Percentiles rank a stretch among this genome's conserved stretches.
These are phyloP conservation scores for Gastrodia elata DNA, from an alignment of 106 monocot genomes.

Conservation along the genomic window DNA sequence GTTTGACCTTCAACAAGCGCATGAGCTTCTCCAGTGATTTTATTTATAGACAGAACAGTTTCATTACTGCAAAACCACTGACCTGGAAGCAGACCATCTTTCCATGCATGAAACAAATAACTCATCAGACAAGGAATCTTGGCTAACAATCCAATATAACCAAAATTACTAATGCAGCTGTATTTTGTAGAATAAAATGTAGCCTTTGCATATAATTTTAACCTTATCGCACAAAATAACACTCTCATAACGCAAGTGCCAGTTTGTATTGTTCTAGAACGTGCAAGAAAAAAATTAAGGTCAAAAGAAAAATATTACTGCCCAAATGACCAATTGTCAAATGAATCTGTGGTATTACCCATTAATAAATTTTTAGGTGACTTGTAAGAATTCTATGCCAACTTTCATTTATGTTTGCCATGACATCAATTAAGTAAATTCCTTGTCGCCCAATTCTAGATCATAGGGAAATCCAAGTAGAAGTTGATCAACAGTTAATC, in stretches of 20 bases:
- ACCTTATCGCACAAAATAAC: background rate
- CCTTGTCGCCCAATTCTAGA: too few species aligned
- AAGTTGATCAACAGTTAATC: too few species aligned
- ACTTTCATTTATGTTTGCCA: too few species aligned
- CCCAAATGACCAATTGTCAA: too few species aligned
- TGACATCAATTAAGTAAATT: too few species aligned
- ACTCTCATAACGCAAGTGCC: background rate
- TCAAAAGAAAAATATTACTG: background rate
- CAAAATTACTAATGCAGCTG: background rate
- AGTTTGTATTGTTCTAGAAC: background rate
- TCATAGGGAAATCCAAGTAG: too few species aligned
- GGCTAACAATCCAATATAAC: background rate
- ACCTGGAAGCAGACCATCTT: slow-evolving; percentile 23
- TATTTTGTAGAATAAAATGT: background rate
- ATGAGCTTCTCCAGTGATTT: slow-evolving; percentile 63
- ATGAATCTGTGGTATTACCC: too few species aligned
- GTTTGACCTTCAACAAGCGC: slow-evolving; percentile 58
- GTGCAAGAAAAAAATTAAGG: background rate
- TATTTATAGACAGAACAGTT: slow-evolving; percentile 61
- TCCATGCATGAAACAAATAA: slow-evolving; percentile 22
- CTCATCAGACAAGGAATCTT: background rate
- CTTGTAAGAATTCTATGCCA: too few species aligned
- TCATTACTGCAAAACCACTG: slow-evolving; percentile 69
- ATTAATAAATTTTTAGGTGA: too few species aligned
- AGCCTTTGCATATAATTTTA: background rate